Evolutionary conservation across 2,329 filamentous ascomycete genomes (phyloP).

Genomic region (Tolypocladium endophyticum): DNA sequence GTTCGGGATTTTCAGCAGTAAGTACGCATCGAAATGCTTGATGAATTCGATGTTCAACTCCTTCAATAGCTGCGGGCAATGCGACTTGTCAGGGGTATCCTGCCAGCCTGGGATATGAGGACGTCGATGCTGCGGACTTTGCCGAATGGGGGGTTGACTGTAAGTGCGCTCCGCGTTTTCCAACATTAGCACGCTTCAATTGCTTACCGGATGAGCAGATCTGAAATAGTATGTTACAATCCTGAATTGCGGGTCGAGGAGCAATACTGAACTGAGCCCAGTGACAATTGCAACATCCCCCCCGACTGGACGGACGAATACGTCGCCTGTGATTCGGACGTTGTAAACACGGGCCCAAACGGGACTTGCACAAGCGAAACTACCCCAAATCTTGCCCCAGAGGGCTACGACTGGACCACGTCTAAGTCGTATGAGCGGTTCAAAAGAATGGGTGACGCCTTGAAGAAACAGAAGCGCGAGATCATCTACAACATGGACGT

Average conservation of each 20-base stretch:
- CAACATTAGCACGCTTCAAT: no score
- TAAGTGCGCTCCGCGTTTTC: slow-evolving; percentile 11
- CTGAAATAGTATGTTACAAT: slow-evolving; percentile 6
- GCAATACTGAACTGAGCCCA: not conserved
- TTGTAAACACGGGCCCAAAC: slow-evolving; percentile 1
- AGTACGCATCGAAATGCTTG: slow-evolving; percentile 14
- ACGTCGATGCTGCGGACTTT: slow-evolving; percentile 46
- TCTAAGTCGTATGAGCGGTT: slow-evolving; percentile 30
- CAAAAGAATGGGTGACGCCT: slow-evolving; percentile 38
- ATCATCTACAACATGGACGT: slow-evolving; percentile 43
- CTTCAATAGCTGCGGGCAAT: slow-evolving; percentile 7
- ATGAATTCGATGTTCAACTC: no score
- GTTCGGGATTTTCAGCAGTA: slow-evolving; percentile 50
- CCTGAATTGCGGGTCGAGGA: not conserved
- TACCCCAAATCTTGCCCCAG: slow-evolving; percentile 5
- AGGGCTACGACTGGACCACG: slow-evolving; percentile 12
- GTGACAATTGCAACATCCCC: slow-evolving; percentile 40
- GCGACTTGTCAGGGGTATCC: slow-evolving; percentile 17
- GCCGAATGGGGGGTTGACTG: slow-evolving; percentile 49
- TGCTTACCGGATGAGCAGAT: slow-evolving; percentile 2
- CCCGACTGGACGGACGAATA: slow-evolving; percentile 24
- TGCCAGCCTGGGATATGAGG: slow-evolving; percentile 45
- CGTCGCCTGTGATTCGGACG: slow-evolving; percentile 13
- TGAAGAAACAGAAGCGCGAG: slow-evolving; percentile 29
- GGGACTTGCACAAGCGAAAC: slow-evolving; percentile 4